Base-by-base conservation (phyloP, 352 stramenopile genomes). In the Phytophthora podocarpi region DNA sequence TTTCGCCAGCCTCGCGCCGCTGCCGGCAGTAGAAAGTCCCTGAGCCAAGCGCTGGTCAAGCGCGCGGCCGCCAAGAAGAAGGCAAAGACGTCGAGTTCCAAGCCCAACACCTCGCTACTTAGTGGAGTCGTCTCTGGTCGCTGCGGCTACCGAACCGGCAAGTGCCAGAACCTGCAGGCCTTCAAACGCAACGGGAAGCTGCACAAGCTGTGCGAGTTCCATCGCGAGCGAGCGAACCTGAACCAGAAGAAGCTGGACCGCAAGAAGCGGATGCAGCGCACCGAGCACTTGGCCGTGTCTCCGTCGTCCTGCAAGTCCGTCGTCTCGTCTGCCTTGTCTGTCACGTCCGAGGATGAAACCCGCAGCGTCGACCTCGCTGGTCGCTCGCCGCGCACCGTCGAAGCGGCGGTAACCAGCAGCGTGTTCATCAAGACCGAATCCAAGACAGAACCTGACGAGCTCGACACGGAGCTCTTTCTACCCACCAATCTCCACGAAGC, bases 211-310 rank as follows among this genome's bases (percentile, higher is more conserved):
- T 93, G 85, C 72, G 85, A 93, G 55, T 91, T 90, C 67, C 85
- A 93, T 55, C 82, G 85, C 64, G 82, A 90, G 59, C 88, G 89
- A 54, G 82, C 82, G 56, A 93, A 93, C 70, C 68, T 87, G 50
- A 93, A 91, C 70, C 85, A 93, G 59, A 91, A 91, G 71, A 93
- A 93, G 59, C 71, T 93, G 47, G 85, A 93, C 64, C 82, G 82
- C 58, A 93, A 93, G 79, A 93, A 93, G 75, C 82, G 84, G 7
- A 40, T 90, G 51, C 67, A 85, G 57, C 82, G 81, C 20, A 67
- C 67, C 23, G 64, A 62, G 28, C 15, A 36, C 27, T 21, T 39
- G 16, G 15, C 45, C 3, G 21, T 35, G 35, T 39, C 48, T 24
- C 64, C 51, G 31, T 75, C 77, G 23, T 67, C 78, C 13, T 89